Conservation (phyloP, 345 rosid species). For the Rhodamnia argentea region DNA sequence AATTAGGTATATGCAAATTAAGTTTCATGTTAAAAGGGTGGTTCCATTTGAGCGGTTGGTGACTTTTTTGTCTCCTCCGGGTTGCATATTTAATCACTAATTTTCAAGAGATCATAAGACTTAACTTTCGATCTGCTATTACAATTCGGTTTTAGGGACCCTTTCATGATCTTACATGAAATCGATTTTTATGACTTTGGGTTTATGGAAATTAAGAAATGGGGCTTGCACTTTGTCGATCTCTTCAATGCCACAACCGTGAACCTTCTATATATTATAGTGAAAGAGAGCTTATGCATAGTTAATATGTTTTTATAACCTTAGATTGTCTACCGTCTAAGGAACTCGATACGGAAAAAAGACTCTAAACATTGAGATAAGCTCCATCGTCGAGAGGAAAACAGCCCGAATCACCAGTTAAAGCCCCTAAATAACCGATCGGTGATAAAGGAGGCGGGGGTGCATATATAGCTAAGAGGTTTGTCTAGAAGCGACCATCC, state of each 20-base stretch:
- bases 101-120: neutral
- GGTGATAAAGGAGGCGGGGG: too few species aligned
- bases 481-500: too few species aligned
- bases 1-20: neutral
- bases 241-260: neutral
- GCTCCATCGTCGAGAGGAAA: too few species aligned
- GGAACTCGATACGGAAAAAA: neutral
- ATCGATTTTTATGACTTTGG: neutral
- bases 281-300: neutral
- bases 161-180: neutral
- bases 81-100: neutral
- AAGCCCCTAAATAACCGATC: too few species aligned
- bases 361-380: neutral
- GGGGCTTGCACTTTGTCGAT: neutral
- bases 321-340: neutral
- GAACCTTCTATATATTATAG: neutral
- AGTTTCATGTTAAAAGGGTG: neutral
- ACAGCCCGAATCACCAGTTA: too few species aligned
- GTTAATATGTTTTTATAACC: too few species aligned
- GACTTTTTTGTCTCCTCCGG: too few species aligned
- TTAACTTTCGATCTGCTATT: neutral
- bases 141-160: neutral
- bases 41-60: neutral
- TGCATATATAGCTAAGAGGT: too few species aligned
- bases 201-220: accelerated